Base-by-base conservation (phyloP, 2,329 filamentous ascomycete species). In the Hymenoscyphus salicellus region DNA sequence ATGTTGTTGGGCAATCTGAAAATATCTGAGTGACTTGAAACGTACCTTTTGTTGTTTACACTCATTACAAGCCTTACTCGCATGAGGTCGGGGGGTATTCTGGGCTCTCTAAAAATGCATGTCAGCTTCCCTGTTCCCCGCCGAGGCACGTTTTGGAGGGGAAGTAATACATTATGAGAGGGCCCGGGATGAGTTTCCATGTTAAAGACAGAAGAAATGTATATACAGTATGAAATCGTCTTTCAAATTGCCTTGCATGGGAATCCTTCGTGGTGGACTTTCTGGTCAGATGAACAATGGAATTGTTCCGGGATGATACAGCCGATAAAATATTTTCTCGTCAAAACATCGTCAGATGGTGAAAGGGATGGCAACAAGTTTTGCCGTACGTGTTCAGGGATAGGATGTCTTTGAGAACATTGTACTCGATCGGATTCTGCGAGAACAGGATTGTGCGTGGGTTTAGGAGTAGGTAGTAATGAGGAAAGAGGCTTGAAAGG, bases 41-140 rank as follows among this genome's bases (percentile, higher is more conserved):
- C 61, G 43, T 56, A 57, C 64, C 61, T 66, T 66, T 62, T 66
- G 65, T 56, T 66, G 65, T 52, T 64, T 66, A 33, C 65, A 66
- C 41, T 66, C 61, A 28, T 63, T 66, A 36, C 64, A 66, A 36
- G 64, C 64, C 28, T 66, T 66, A 60, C 60, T 63, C n/a, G 63
- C 59, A 52, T 65, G 63, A 41, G 59, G 63, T 36, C 63, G 38
- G 8, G 58, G 46, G 38, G 28, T 36, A 28, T 58, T 33, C 28
- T 64, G 58, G 56, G 41, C 46, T 59, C 62, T 58, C 43, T 17
- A 30, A 55, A 14, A 60, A 49, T 52, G 26, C 10, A n/a, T 26
- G 36, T 59, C 57, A 59, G 57, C 38, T 8, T 38, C 16, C 14
- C 36, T 38, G 36, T 17, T 14, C 36, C 36, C 36, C 36, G 36